Base-by-base conservation (phyloP, 2,329 filamentous ascomycete genomes). In the Akanthomyces uredinophilus region DNA sequence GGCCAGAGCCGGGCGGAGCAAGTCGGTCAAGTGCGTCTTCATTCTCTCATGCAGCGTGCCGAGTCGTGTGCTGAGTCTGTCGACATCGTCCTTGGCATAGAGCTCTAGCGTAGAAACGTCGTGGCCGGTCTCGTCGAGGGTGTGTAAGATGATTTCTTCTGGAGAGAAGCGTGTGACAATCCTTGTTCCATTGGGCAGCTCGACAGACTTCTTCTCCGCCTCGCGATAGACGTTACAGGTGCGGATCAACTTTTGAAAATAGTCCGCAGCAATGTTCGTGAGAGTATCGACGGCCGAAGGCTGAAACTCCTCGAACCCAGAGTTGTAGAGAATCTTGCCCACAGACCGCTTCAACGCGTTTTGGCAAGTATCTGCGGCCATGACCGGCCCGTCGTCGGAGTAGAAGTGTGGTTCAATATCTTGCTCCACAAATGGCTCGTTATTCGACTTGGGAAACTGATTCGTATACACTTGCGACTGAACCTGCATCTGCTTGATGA, bases 401-500 rank as follows among this genome's bases (percentile, higher is more conserved):
- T 95, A 87, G 61, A 97, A 94, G 71, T 95, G 89, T n/a, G 92
- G 86, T 56, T 92, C 88, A 58, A 95, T 87, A 70, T 98, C 95
- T 47, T 85, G 83, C 75, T 99, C 95, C 20, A 88, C 78, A 65
- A 99, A 97, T 0, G 92, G 91, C 71, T 94, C 89, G 1, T 90
- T 90, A 65, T 96, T 91, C 71, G 96, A 96, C 76, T 96, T 97
- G 66, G 94, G 92, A 70, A 99, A 99, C 74, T 99, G 95, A 71
- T 99, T 99, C 70, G 93, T 90, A 72, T 99, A 99, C 72, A 96
- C 90, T 90, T 95, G 95, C 57, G 92, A 91, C 74, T 99, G 95
- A 60, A 98, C 86, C 77, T 99, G 95, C 95, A 99, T 99, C 78
- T 99, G 95, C 79, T 98, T 99, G 73, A 99, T 95, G 65, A 99